Conservation (phyloP, 306 rosid species). For the Lagenaria siceraria region DNA sequence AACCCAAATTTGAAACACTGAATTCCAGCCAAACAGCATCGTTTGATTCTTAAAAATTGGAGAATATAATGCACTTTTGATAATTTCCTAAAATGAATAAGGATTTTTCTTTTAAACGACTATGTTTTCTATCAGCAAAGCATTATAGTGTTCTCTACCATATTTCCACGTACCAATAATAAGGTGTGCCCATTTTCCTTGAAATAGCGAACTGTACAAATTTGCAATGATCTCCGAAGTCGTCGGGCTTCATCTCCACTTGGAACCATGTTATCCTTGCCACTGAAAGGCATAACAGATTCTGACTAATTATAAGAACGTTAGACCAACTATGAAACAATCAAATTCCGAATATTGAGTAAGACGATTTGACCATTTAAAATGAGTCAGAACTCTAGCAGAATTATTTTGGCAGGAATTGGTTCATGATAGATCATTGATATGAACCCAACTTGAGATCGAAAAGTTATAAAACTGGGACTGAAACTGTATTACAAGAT, state of each 20-base stretch:
- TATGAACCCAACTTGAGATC: background rate
- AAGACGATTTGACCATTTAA: background rate
- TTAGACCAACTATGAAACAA: background rate
- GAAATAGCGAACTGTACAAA: constrained; percentile 58
- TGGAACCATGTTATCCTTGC: constrained; percentile 84
- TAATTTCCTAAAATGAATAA: background rate
- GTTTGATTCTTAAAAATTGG: background rate
- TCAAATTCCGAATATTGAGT: background rate
- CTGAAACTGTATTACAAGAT: background rate
- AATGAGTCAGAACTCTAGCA: background rate
- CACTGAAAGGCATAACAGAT: constrained; percentile 39
- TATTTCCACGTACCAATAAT: constrained; percentile 57
- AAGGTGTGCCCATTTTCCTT: constrained; percentile 83
- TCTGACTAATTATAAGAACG: constrained; percentile 9
- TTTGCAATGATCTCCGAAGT: constrained; percentile 33
- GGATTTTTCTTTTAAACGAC: background rate
- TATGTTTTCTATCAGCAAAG: background rate
- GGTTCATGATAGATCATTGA: background rate
- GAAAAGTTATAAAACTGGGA: background rate
- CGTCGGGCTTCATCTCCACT: constrained; percentile 70
- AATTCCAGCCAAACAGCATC: background rate
- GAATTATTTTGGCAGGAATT: background rate
- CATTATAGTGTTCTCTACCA: background rate
- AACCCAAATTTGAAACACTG: background rate
- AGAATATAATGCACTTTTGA: background rate